Evolutionary conservation across 108 stramenopile species (phyloP).

Genomic region (Poteriospumella lacustris): DNA sequence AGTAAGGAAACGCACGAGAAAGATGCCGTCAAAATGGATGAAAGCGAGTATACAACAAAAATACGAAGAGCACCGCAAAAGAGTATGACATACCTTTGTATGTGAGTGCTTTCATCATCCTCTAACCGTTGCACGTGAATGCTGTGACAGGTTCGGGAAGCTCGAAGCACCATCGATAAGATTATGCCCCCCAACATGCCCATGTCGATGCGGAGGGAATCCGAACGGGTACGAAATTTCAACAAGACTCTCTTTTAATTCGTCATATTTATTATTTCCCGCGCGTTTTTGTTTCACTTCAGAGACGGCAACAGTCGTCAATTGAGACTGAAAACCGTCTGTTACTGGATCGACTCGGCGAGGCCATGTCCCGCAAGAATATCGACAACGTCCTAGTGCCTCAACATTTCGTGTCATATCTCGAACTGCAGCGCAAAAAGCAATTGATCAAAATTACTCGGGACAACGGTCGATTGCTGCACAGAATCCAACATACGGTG

Average conservation of each 20-base stretch:
- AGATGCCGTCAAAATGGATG: conserved; percentile 2
- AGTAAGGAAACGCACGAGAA: too few species aligned
- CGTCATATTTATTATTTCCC: too few species aligned
- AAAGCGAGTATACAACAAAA: neutral
- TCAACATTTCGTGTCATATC: neutral
- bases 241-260: neutral
- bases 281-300: neutral
- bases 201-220: neutral
- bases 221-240: neutral
- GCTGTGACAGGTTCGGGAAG: neutral
- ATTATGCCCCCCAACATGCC: neutral
- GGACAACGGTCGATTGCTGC: conserved; percentile 1
- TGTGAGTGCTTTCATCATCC: neutral
- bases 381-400: neutral
- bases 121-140: neutral
- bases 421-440: conserved; percentile 4
- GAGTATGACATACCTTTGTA: neutral
- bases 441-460: neutral
- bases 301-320: neutral
- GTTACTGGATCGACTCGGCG: neutral
- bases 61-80: neutral
- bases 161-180: neutral
- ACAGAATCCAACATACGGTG: neutral
- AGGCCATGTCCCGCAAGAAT: conserved; percentile 10
- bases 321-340: conserved; percentile 20